Conservation (phyloP, 1,284 basidiomycete genomes). For the Psilocybe mexicana region DNA sequence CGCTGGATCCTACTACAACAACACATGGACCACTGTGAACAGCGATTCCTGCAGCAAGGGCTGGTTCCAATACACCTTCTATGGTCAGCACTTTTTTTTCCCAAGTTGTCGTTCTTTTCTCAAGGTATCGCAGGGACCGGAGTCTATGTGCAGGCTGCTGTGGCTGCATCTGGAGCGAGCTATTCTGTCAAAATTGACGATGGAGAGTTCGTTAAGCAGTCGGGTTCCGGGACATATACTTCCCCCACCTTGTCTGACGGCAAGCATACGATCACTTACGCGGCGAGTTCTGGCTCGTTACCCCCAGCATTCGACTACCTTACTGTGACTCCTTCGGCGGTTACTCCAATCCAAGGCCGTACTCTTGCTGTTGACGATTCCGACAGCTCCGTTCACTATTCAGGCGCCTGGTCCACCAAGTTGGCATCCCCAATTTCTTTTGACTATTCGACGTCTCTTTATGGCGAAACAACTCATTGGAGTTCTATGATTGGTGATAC, state of each 20-base stretch:
- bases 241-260: conserved; percentile 35
- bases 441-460: conserved; percentile 30
- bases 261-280: conserved; percentile 36
- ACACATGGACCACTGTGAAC: conserved; percentile 38
- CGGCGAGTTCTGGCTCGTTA: conserved; percentile 21
- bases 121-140: conserved; percentile 27
- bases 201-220: conserved; percentile 27
- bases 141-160: conserved; percentile 28
- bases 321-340: conserved; percentile 34
- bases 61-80: conserved; percentile 40
- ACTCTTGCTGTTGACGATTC: conserved; percentile 39
- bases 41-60: conserved; percentile 29
- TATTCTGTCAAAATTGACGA: conserved; percentile 38
- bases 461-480: conserved; percentile 37
- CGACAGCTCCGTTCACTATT: conserved; percentile 30
- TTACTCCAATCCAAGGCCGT: conserved; percentile 33
- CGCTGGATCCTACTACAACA: conserved; percentile 35
- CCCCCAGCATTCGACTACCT: conserved; percentile 39
- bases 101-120: background rate
- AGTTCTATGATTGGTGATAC: conserved; percentile 35
- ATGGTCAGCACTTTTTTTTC: conserved; percentile 28
- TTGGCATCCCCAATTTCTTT: conserved; percentile 21
- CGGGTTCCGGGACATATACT: conserved; percentile 30
- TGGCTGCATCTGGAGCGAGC: conserved; percentile 23
- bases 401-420: conserved; percentile 33